These are phyloP conservation scores for Rubus idaeus DNA, from an alignment of 306 rosid species.

Conservation along the genomic window DNA sequence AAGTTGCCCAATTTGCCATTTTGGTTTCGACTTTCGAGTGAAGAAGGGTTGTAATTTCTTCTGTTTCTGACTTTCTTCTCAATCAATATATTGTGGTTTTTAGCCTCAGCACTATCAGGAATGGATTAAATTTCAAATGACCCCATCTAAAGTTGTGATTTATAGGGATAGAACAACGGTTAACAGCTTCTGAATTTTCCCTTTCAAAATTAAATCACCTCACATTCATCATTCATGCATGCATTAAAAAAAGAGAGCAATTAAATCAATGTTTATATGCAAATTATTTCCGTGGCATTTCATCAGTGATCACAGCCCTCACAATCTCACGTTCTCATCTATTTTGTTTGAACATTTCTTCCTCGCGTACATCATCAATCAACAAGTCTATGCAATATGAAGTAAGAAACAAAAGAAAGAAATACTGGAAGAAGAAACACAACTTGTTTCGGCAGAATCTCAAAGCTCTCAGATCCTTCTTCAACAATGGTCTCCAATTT, in stretches of 20 bases:
- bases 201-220: not conserved
- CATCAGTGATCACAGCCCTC: not conserved
- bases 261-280: not conserved
- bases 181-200: not conserved
- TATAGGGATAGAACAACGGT: not conserved
- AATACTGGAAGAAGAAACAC: slow-evolving; percentile 24
- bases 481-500: slow-evolving; percentile 20
- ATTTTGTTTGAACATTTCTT: not conserved
- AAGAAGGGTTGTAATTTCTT: not conserved
- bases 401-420: slow-evolving; percentile 15
- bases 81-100: not conserved
- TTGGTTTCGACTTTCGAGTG: too few species aligned
- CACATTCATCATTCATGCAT: not conserved
- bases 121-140: not conserved
- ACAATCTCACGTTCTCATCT: not conserved
- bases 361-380: not conserved
- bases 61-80: not conserved
- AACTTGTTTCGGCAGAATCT: slow-evolving; percentile 7
- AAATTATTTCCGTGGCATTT: not conserved
- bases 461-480: slow-evolving; percentile 16
- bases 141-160: not conserved
- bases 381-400: not conserved
- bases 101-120: not conserved
- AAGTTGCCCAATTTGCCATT: not conserved
- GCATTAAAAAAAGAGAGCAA: too few species aligned